Base-by-base conservation (phyloP, 2,329 filamentous ascomycete species). In the Didymella arachidicola region DNA sequence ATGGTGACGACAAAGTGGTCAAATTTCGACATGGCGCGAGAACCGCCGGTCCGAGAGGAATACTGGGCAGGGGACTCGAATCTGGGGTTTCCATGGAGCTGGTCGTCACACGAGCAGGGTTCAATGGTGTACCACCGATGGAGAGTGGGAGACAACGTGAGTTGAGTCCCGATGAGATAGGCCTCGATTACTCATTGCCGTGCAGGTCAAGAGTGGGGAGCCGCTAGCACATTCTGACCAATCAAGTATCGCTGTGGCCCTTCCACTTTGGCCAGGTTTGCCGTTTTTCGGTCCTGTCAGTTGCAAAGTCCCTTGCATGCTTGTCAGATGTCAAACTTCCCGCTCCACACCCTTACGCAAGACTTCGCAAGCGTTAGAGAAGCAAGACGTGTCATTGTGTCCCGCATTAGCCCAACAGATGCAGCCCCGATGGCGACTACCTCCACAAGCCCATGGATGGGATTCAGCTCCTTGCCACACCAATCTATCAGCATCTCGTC, bases 291-390 rank as follows among this genome's bases (percentile, higher is more conserved):
- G 36, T 32, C 16, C 16, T 29, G n/a, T 34, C 36, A 54, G 26
- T 42, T 29, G 36, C 44, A 39, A 18, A 19, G 43, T 42, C 36
- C 48, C 34, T 57, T 57, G 54, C 54, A 42, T 57, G 25, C 42
- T 46, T 52, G 34, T 48, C 54, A 50, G 11, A 36, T 50, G 29
- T 47, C 51, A 47, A 34, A 6, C 12, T 25, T 41, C 19, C 26
- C 11, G 36, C 45, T 49, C 27, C 52, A 48, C 29, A 36, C 27
- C 27, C 39, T 52, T 25, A 30, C 7, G 30, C 12, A 16, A 25
- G 41, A 39, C 16, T 22, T n/a, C 16, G 5, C 16, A 44, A n/a
- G 22, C 30, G 25, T 36, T 50, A 22, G 46, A 27, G 18, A 14
- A 39, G 26, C 7, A 56, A 49, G 46, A 19, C n/a, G 30, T 45